A percentile compares a stretch with the other conserved stretches of the same genome.
Conservation (phyloP, 768 basidiomycete species). For the Lactarius quietus region DNA sequence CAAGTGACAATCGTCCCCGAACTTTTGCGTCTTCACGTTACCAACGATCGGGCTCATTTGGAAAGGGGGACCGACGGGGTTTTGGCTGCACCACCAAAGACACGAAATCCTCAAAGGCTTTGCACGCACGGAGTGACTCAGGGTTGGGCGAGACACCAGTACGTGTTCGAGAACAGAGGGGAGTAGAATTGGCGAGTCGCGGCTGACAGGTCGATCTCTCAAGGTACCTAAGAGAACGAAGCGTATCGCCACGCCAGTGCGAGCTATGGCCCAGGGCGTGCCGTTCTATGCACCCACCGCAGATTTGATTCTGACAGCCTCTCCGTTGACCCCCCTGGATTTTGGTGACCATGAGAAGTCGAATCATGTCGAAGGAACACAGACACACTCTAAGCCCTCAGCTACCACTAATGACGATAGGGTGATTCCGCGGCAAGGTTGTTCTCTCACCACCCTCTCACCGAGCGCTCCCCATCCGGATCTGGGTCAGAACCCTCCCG, state of each 20-base stretch:
- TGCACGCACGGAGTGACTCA: neutral
- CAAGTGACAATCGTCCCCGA: neutral
- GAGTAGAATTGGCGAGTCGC: neutral
- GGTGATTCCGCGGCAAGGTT: neutral
- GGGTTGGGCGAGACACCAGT: slow-evolving; percentile 4
- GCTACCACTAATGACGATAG: neutral
- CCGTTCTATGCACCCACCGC: neutral
- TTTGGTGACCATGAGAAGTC: neutral
- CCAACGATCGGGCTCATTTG: neutral
- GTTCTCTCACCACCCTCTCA: neutral
- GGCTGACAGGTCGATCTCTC: neutral
- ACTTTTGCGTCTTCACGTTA: neutral
- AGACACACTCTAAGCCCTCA: neutral
- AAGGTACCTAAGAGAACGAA: slow-evolving; percentile 6
- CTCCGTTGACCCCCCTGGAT: neutral
- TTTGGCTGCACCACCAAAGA: slow-evolving; percentile 1
- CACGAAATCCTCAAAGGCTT: neutral
- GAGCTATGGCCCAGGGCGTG: neutral
- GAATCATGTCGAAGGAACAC: neutral
- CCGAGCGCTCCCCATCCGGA: neutral
- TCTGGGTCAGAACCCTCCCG: neutral
- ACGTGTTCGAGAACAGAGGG: neutral
- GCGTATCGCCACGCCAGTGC: neutral
- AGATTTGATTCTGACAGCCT: neutral
- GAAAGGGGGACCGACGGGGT: neutral